Percentiles rank a stretch among this genome's conserved stretches.
phyloP scores from a whole-genome alignment of 129 eudicot species.

The Sambucus nigra region DNA sequence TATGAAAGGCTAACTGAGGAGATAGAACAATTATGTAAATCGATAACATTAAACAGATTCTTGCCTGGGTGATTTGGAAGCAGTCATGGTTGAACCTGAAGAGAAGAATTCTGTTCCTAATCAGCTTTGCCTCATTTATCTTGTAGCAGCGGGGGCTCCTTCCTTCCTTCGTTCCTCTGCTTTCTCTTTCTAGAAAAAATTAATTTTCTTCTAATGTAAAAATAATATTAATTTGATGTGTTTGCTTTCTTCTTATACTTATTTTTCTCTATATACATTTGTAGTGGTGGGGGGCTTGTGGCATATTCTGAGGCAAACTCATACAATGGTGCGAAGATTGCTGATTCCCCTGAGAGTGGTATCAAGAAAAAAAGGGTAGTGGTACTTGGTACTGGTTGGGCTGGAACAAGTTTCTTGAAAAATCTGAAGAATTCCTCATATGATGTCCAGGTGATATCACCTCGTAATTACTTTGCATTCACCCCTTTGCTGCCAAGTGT shows the following conservation, averaged over 20 bases:
- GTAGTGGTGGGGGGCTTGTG: slow-evolving; percentile 77
- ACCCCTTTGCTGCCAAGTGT: slow-evolving; percentile 97
- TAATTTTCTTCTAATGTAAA: slow-evolving; percentile 9
- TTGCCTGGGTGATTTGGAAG: neutral
- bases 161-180: neutral
- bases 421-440: slow-evolving; percentile 68
- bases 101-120: neutral
- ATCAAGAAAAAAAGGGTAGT: slow-evolving; percentile 73
- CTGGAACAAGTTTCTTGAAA: slow-evolving; percentile 89
- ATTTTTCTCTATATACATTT: slow-evolving; percentile 4
- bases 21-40: neutral
- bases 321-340: slow-evolving; percentile 19
- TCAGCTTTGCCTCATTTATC: neutral
- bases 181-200: neutral
- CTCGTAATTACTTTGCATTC: slow-evolving; percentile 90
- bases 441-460: slow-evolving; percentile 85
- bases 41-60: neutral
- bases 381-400: slow-evolving; percentile 99
- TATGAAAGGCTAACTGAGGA: neutral
- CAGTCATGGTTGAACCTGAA: neutral
- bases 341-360: slow-evolving; percentile 31
- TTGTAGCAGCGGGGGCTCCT: neutral
- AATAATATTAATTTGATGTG: slow-evolving; percentile 5
- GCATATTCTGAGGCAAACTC: slow-evolving; percentile 61
- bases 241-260: neutral